Percentiles rank a stretch among this genome's conserved stretches.
phyloP scores from a whole-genome alignment of 768 basidiomycete genomes.

The Amanita phalloides region DNA sequence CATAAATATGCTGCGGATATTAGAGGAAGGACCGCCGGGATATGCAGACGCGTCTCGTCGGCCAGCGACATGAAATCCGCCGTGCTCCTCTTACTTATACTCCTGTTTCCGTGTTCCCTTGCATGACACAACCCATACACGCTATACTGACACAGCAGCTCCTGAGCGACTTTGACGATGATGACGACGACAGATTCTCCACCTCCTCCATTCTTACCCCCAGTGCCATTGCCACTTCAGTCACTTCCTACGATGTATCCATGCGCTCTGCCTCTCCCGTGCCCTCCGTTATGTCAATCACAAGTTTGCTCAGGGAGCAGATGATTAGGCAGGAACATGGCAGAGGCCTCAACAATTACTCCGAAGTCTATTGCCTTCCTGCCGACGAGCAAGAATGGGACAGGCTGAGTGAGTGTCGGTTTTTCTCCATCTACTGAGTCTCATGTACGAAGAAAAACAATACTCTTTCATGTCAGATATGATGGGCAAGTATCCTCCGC shows the following conservation, averaged over 20 bases:
- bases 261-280: constrained; percentile 57
- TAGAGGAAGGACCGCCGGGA: not conserved
- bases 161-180: constrained; percentile 14
- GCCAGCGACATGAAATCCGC: constrained; percentile 1
- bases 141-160: not conserved
- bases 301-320: constrained; percentile 47
- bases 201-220: constrained; percentile 29
- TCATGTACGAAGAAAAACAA: constrained; percentile 43
- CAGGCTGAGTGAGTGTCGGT: constrained; percentile 42
- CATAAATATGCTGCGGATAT: not conserved
- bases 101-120: not conserved
- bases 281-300: constrained; percentile 61
- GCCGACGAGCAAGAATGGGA: constrained; percentile 72
- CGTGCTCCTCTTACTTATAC: not conserved
- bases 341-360: constrained; percentile 63
- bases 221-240: constrained; percentile 32
- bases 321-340: constrained; percentile 60
- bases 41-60: not conserved
- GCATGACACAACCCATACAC: not conserved
- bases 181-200: constrained; percentile 37
- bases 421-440: constrained; percentile 1
- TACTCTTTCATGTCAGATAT: constrained; percentile 52
- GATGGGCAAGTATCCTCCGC: constrained; percentile 59
- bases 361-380: constrained; percentile 68
- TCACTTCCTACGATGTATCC: constrained; percentile 47